Evolutionary conservation across 306 rosid genomes (phyloP), one percentile per base, ranked within the genome.

Genomic region (Vicia faba): DNA sequence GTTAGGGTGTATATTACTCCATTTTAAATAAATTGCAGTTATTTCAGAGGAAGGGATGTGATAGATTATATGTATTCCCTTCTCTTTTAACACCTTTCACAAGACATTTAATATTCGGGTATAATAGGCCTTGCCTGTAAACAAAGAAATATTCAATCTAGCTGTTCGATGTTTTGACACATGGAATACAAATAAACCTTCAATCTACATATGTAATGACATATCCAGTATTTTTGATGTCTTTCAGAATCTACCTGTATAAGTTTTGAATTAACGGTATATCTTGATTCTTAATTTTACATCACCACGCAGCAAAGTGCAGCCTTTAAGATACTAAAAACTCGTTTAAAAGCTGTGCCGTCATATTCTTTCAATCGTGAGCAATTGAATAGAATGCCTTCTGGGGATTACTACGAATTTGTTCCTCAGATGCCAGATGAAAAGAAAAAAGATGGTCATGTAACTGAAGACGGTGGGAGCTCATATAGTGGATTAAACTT

Each of bases 331-430:
- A 82, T 92, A 62, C 83, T 92, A 39, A 79, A 84, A 58, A 89
- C 93, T 3, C 96, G 96, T 55, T 81, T 92, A 65, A 86, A 89
- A 86, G 87, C 88, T 13, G 86, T 92, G 59, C 98, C 96, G 2
- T 72, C 85, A 0, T 80, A 81, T 79, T 81, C 96, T 29, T 80
- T 87, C 56, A 82, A 82, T 55, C 74, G 88, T 2, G 89, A 81
- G 70, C 93, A 79, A 66, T 64, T 77, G 13, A 76, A 79, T 80
- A 76, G 61, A 64, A 69, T 64, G 20, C 69, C 88, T 66, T 85
- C 89, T 0, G 95, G 84, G 55, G 83, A 82, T 72, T 69, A 87
- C 73, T 58, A 75, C 79, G 84, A 81, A 61, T 56, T 68, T 70
- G 54, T 54, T 44, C 82, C 74, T 64, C 83, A 76, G 79, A 48